phyloP scores from a whole-genome alignment of 495 filamentous ascomycete species.

The Baudoinia panamericana region DNA sequence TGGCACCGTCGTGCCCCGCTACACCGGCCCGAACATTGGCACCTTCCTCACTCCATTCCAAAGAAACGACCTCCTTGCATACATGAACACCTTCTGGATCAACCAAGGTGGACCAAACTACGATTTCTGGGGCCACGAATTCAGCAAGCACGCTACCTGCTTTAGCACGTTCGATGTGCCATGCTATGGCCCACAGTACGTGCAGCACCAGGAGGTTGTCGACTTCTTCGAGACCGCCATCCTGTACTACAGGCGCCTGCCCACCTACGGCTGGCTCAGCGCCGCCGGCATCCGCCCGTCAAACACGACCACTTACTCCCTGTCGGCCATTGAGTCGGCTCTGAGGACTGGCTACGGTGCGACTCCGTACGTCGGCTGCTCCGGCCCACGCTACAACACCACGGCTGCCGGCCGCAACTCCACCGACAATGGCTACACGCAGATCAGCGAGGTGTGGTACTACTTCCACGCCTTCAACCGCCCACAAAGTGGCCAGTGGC shows the following conservation, averaged over 20 bases:
- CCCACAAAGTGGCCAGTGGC: conserved; percentile 32
- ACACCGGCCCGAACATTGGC: conserved; percentile 33
- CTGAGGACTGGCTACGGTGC: conserved; percentile 29
- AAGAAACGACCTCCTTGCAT: conserved; percentile 35
- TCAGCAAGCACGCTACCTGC: conserved; percentile 45
- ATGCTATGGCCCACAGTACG: conserved; percentile 37
- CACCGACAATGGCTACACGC: conserved; percentile 34
- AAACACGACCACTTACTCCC: conserved; percentile 28
- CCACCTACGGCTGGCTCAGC: conserved; percentile 32
- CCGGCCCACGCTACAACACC: conserved; percentile 35
- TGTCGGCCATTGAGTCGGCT: conserved; percentile 30
- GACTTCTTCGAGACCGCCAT: conserved; percentile 35
- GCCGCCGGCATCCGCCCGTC: conserved; percentile 18
- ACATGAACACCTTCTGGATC: conserved; percentile 42
- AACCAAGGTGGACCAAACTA: conserved; percentile 31
- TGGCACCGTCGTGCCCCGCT: conserved; percentile 35
- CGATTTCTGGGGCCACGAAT: conserved; percentile 43
- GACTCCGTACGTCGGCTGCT: conserved; percentile 37
- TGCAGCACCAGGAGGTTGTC: conserved; percentile 34
- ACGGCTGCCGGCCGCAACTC: conserved; percentile 35
- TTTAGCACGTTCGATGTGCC: conserved; percentile 38
- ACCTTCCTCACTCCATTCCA: conserved; percentile 36
- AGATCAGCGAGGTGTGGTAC: conserved; percentile 39
- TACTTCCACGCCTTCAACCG: conserved; percentile 36
- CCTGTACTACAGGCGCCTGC: conserved; percentile 32